Percentiles rank a stretch among this genome's conserved stretches.
phyloP scores from a whole-genome alignment of 768 basidiomycete genomes.

The Boletus speciosus region DNA sequence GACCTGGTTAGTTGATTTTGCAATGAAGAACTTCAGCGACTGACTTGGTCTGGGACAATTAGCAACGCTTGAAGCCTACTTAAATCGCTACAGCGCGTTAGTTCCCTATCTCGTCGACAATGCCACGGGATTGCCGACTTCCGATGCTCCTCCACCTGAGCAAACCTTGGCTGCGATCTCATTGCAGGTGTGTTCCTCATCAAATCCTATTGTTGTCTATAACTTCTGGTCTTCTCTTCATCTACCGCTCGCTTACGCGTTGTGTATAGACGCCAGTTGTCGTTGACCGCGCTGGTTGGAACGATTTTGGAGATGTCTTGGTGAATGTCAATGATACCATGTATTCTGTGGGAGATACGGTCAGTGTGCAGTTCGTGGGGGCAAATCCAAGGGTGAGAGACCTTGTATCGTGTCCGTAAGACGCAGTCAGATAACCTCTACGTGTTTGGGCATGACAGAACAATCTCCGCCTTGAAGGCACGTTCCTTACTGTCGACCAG shows the following conservation, averaged over 20 bases:
- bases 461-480: conserved; percentile 69
- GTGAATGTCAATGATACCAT: conserved; percentile 47
- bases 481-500: conserved; percentile 67
- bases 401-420: not conserved
- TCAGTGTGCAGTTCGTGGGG: conserved; percentile 63
- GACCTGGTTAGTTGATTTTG: conserved; percentile 51
- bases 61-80: conserved; percentile 80
- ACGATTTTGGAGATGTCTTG: conserved; percentile 60
- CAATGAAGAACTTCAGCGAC: not conserved
- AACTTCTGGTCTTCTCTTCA: not conserved
- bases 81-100: conserved; percentile 68
- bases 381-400: conserved; percentile 69
- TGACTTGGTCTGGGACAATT: not conserved
- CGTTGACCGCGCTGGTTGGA: conserved; percentile 53
- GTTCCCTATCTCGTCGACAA: conserved; percentile 58
- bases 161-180: conserved; percentile 66
- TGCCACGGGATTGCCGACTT: conserved; percentile 44
- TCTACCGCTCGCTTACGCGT: not conserved
- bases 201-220: not conserved
- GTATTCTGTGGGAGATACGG: conserved; percentile 57
- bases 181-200: conserved; percentile 44
- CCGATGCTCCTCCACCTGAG: conserved; percentile 62
- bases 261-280: conserved; percentile 52
- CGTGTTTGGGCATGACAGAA: conserved; percentile 44
- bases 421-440: not conserved